phyloP scores from a whole-genome alignment of 306 rosid genomes.

The Trifolium pratense region DNA sequence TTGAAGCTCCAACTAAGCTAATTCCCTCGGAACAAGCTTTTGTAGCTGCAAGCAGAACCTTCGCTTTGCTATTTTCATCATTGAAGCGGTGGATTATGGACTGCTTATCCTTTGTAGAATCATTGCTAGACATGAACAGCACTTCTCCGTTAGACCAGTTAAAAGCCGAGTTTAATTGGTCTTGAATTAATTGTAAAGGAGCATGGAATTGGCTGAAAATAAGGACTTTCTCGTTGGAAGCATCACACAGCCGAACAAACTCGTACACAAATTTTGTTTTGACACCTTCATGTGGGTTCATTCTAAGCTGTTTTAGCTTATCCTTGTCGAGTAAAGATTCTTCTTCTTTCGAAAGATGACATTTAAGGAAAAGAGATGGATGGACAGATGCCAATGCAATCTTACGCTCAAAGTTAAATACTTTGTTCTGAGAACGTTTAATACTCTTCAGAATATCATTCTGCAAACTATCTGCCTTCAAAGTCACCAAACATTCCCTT shows the following conservation, averaged over 20 bases:
- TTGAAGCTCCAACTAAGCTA: slow-evolving; percentile 50
- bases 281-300: slow-evolving; percentile 36
- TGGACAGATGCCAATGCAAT: neutral
- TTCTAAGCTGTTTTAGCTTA: neutral
- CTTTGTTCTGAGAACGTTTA: neutral
- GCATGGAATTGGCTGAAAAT: slow-evolving; percentile 9
- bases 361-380: neutral
- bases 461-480: neutral
- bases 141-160: slow-evolving; percentile 18
- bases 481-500: neutral
- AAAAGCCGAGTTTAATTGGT: neutral
- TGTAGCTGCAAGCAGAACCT: slow-evolving; percentile 47
- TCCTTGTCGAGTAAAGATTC: neutral
- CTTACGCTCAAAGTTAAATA: neutral
- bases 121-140: slow-evolving; percentile 32
- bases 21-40: slow-evolving; percentile 53
- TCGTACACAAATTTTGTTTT: slow-evolving; percentile 51
- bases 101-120: slow-evolving; percentile 38
- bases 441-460: too few species aligned
- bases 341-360: neutral
- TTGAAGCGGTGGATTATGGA: slow-evolving; percentile 39
- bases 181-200: neutral
- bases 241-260: slow-evolving; percentile 36
- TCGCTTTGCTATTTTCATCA: slow-evolving; percentile 38
- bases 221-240: slow-evolving; percentile 41